phyloP scores from a whole-genome alignment of 148 eudicot species.

The Rheum nobile region DNA sequence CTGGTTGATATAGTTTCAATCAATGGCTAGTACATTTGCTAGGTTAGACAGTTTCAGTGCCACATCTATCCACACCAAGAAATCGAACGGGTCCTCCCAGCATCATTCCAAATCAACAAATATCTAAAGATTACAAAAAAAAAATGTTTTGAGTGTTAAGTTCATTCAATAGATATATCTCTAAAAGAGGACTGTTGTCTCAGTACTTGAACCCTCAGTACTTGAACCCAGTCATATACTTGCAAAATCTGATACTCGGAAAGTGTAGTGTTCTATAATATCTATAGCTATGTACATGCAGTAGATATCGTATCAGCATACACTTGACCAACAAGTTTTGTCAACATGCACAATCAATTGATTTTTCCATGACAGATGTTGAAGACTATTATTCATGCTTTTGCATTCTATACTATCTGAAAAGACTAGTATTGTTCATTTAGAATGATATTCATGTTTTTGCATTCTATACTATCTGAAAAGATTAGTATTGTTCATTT shows the following conservation, averaged over 20 bases:
- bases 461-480: too few species aligned
- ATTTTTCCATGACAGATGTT: neutral
- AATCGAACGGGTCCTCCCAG: neutral
- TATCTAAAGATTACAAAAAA: neutral
- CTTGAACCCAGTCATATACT: neutral
- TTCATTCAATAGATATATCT: neutral
- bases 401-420: too few species aligned
- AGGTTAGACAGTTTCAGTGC: neutral
- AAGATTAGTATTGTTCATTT: neutral
- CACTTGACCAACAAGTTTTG: neutral
- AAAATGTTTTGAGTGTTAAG: neutral
- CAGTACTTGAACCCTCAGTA: neutral
- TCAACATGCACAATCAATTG: neutral
- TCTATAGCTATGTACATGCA: neutral
- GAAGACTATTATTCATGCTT: neutral
- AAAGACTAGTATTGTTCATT: neutral
- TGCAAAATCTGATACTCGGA: neutral
- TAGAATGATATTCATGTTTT: neutral
- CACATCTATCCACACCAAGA: neutral
- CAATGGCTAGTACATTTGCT: neutral
- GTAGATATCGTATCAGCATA: neutral
- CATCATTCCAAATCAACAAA: constrained; percentile 5
- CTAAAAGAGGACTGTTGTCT: neutral
- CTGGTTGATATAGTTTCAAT: neutral
- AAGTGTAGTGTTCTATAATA: neutral